Evolutionary conservation across 768 basidiomycete species (phyloP), one percentile per base, ranked within the genome.

Genomic region (Mrakia blollopis): DNA sequence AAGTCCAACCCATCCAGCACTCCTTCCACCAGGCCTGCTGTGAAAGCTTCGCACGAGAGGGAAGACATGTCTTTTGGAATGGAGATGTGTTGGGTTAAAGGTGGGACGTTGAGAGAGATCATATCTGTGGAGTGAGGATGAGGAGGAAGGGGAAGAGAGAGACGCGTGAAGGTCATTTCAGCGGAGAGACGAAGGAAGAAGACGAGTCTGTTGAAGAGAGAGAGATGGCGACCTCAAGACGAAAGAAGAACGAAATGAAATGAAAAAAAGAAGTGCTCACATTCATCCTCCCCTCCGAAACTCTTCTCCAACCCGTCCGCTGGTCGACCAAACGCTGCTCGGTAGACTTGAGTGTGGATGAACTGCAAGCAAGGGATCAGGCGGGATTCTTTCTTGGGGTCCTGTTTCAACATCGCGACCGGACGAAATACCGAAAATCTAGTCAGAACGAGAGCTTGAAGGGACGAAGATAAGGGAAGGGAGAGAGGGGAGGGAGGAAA

Each of bases 81-180:
- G 41, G 94, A 93, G 78, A 99, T 93, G 80, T 93, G 87, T 77
- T 93, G 89, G 79, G 97, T 95, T 79, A 98, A 87, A 30, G 91
- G 88, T 16, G 97, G 95, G 82, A 95, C 92, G 83, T 99, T 98
- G 86, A 98, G 92, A 78, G 96, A 91, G 79, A 99, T 92, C 97
- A 98, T 98, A 84, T 98, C 94, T 96, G 79, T 6, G 28, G 8
- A 5, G 57, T 16, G 32, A 9, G 18, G 10, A 32, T 21, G n/a
- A 69, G 6, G 52, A 32, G 39, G 41, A n/a, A n/a, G n/a, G n/a
- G n/a, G 44, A 44, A 44, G 21, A 18, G 13, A 75, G 61, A n/a
- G 28, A 57, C 57, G 57, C 57, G 57, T 57, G 23, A 16, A 3
- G 52, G 52, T 25, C 57, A 11, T 25, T 6, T 16, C 57, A 9